Evolutionary conservation across 306 rosid species (phyloP).

Genomic region (Psophocarpus tetragonolobus): DNA sequence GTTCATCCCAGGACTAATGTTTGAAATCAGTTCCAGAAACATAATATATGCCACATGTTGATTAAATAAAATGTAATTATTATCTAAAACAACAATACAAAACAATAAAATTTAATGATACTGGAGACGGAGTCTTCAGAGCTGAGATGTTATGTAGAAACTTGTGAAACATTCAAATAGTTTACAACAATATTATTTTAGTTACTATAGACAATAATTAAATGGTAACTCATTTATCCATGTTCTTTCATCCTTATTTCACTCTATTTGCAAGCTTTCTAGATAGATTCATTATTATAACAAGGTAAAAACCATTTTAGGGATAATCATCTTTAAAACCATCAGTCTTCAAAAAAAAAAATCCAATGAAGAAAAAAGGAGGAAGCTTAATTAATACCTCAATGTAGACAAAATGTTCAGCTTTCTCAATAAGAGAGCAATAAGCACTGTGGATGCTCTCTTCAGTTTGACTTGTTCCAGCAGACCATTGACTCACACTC

Average conservation of each 20-base stretch:
- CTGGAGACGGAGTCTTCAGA: not conserved
- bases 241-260: conserved; percentile 5
- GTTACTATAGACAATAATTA: conserved; percentile 1
- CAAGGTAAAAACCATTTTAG: conserved; percentile 10
- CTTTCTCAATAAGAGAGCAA: conserved; percentile 90
- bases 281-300: not conserved
- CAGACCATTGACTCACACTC: conserved; percentile 99
- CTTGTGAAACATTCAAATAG: conserved; percentile 4
- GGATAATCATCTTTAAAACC: not conserved
- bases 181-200: conserved; percentile 5
- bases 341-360: not conserved
- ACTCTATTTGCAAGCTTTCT: conserved; percentile 17
- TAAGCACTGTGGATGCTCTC: conserved; percentile 95
- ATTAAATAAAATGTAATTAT: conserved; percentile 19
- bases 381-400: conserved; percentile 61
- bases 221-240: not conserved
- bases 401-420: conserved; percentile 91
- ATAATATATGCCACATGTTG: not conserved
- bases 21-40: not conserved
- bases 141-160: conserved; percentile 8
- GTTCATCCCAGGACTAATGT: not conserved
- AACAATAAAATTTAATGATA: not conserved
- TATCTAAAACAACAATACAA: not conserved
- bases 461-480: conserved; percentile 97
- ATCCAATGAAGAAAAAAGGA: conserved; percentile 7